These are phyloP conservation scores for Aspergillus nomiae DNA, from an alignment of 2,329 filamentous ascomycete genomes.

Conservation along the genomic window DNA sequence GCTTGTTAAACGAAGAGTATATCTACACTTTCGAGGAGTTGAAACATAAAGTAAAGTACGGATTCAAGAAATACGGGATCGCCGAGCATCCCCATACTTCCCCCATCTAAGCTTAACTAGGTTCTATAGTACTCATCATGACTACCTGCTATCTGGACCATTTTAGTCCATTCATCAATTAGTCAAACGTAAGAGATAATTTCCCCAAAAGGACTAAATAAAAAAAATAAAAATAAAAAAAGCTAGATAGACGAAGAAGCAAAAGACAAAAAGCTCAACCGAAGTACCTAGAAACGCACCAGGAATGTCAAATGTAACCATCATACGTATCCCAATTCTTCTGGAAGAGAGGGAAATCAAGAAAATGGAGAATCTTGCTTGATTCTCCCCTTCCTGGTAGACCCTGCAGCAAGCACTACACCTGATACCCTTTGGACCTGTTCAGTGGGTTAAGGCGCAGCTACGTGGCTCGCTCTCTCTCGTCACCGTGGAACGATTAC, in stretches of 20 bases:
- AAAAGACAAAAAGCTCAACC: neutral
- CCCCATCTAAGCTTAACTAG: neutral
- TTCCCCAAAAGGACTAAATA: neutral
- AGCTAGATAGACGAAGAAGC: neutral
- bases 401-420: constrained; percentile 16
- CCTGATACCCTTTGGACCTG: constrained; percentile 18
- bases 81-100: neutral
- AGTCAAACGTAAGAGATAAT: neutral
- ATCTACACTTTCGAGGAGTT: neutral
- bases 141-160: neutral
- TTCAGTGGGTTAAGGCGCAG: constrained; percentile 17
- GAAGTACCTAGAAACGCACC: neutral
- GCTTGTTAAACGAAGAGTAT: neutral
- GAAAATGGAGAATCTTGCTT: neutral
- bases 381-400: constrained; percentile 8
- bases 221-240: neutral
- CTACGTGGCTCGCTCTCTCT: constrained; percentile 26
- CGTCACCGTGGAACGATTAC: constrained; percentile 22
- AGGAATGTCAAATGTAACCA: neutral
- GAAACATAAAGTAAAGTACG: neutral
- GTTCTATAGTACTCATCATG: neutral
- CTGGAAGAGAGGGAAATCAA: neutral
- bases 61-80: neutral
- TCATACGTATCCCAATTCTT: neutral
- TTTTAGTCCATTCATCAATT: neutral